Conservation (phyloP, 1,139 yeast genomes). For the Suhomyces yuchorum region DNA sequence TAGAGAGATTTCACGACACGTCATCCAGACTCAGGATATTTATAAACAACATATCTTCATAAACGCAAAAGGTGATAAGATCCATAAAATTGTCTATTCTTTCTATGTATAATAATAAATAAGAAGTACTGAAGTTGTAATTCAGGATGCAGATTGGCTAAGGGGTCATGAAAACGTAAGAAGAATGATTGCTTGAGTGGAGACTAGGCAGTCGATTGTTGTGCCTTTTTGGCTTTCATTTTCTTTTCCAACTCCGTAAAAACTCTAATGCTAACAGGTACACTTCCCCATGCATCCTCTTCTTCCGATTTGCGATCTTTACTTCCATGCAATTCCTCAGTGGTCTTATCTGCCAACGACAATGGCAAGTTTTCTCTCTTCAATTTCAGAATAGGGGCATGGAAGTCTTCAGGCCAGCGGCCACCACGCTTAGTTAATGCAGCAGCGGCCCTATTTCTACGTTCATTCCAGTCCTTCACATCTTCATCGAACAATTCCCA, state of each 20-base stretch:
- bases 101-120: slow-evolving; percentile 8
- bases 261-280: slow-evolving; percentile 75
- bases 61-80: not conserved
- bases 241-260: slow-evolving; percentile 82
- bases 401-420: slow-evolving; percentile 79
- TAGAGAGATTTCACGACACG: slow-evolving; percentile 16
- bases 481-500: slow-evolving; percentile 95
- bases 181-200: not conserved
- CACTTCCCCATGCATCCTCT: slow-evolving; percentile 59
- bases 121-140: not conserved
- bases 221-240: slow-evolving; percentile 44
- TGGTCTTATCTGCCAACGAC: slow-evolving; percentile 22
- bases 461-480: slow-evolving; percentile 72
- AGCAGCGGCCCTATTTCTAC: slow-evolving; percentile 63
- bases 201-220: not conserved
- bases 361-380: slow-evolving; percentile 37
- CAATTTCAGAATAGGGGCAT: slow-evolving; percentile 58
- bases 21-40: not conserved
- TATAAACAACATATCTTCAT: not conserved
- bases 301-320: slow-evolving; percentile 19
- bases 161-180: slow-evolving; percentile 1
- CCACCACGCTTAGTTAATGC: slow-evolving; percentile 51
- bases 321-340: slow-evolving; percentile 15
- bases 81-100: slow-evolving; percentile 4
- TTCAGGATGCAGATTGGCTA: slow-evolving; percentile 2